Evolutionary conservation across 208 protist species (phyloP).

Genomic region (Acanthamoeba healyi): DNA sequence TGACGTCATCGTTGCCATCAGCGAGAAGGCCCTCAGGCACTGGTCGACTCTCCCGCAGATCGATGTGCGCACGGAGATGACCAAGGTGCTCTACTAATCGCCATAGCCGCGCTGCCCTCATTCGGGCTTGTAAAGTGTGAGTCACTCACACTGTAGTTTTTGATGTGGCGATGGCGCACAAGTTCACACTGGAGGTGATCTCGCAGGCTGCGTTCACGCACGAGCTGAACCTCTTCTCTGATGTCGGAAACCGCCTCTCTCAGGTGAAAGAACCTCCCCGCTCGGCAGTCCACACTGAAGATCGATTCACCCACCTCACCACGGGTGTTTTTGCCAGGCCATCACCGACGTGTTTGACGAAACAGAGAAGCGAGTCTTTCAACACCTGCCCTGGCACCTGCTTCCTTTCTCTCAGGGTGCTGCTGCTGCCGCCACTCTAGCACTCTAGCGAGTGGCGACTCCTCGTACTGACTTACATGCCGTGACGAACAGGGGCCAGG

Average conservation of each 20-base stretch:
- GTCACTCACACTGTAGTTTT: too few species aligned
- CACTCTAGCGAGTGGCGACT: too few species aligned
- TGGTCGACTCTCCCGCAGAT: background rate
- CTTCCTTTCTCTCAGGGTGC: slow-evolving; percentile 30
- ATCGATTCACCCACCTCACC: too few species aligned
- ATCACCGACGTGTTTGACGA: slow-evolving; percentile 70
- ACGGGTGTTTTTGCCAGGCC: too few species aligned
- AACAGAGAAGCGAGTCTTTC: slow-evolving; percentile 62
- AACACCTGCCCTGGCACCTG: slow-evolving; percentile 9
- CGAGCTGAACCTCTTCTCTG: slow-evolving; percentile 23
- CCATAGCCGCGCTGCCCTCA: too few species aligned
- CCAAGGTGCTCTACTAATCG: too few species aligned
- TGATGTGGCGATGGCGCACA: too few species aligned
- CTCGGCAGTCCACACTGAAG: too few species aligned
- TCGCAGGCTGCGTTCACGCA: slow-evolving; percentile 42
- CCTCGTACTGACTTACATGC: too few species aligned
- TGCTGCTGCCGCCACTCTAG: background rate
- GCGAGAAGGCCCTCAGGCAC: slow-evolving; percentile 12
- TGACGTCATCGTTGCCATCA: background rate
- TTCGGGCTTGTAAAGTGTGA: too few species aligned
- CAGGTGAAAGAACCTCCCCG: background rate
- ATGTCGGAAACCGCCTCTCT: slow-evolving; percentile 8
- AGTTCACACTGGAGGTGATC: slow-evolving; percentile 60
- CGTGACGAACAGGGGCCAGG: background rate
- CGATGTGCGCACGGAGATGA: slow-evolving; percentile 48